Evolutionary conservation across 495 filamentous ascomycete genomes (phyloP).

Genomic region (Xylaria venustula): DNA sequence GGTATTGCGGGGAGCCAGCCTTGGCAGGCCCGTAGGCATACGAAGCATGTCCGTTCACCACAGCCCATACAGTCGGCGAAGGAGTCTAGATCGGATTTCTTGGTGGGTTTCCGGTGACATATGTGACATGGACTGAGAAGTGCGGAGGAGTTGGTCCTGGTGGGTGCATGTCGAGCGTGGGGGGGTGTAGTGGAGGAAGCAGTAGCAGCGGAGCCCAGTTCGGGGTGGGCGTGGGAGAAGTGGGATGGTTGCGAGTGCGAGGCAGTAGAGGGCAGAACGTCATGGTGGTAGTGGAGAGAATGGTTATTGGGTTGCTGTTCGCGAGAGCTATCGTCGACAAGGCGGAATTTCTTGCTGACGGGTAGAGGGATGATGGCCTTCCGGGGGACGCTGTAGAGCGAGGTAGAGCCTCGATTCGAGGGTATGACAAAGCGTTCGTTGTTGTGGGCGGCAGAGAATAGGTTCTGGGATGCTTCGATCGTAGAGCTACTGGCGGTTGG

Average conservation of each 20-base stretch:
- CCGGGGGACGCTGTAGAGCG: conserved; percentile 20
- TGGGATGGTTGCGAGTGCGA: conserved; percentile 20
- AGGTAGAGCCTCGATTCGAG: conserved; percentile 12
- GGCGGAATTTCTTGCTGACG: conserved; percentile 30
- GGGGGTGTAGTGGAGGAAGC: conserved; percentile 16
- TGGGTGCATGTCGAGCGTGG: background rate
- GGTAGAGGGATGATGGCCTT: conserved; percentile 37
- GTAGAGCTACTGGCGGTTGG: conserved; percentile 13
- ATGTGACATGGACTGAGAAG: conserved; percentile 47
- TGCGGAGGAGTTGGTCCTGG: conserved; percentile 13
- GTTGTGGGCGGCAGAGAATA: conserved; percentile 22
- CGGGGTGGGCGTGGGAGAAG: conserved; percentile 27
- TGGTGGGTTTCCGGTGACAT: conserved; percentile 46
- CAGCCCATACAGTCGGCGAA: conserved; percentile 48
- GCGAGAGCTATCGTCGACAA: conserved; percentile 13
- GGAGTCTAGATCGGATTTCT: conserved; percentile 48
- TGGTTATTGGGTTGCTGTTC: conserved; percentile 13
- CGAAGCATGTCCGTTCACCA: conserved; percentile 44
- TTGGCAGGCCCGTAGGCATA: conserved; percentile 48
- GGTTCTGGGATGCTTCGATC: conserved; percentile 20
- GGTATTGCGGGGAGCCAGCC: conserved; percentile 31
- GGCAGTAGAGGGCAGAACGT: background rate
- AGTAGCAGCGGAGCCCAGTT: conserved; percentile 5
- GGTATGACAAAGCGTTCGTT: conserved; percentile 19
- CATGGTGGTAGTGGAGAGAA: background rate